Evolutionary conservation across 108 stramenopile genomes (phyloP).

Genomic region (Fistulifera solaris): DNA sequence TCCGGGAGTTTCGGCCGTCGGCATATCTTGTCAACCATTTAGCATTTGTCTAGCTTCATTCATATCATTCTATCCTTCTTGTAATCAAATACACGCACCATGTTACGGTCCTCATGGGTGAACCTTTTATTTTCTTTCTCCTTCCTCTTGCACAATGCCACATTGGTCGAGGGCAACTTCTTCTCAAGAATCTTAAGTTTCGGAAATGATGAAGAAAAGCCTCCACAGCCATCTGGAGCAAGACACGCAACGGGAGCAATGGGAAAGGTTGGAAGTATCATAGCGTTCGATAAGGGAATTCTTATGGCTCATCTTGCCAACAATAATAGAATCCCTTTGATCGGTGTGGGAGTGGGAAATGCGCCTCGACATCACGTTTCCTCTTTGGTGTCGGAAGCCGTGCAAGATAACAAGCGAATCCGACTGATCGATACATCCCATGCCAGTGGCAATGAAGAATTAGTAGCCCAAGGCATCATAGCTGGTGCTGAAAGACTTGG

Average conservation of each 20-base stretch:
- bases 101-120: no score
- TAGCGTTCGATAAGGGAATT: conserved; percentile 8
- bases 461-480: conserved; percentile 54
- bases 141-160: no score
- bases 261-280: conserved; percentile 13
- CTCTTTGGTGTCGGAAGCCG: conserved; percentile 21
- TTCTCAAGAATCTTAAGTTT: conserved; percentile 3
- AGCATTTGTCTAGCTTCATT: no score
- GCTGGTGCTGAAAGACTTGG: conserved; percentile 18
- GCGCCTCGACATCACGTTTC: conserved; percentile 40
- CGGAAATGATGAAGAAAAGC: neutral
- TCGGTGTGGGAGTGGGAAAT: conserved; percentile 81
- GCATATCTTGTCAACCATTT: no score
- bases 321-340: conserved; percentile 46
- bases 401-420: conserved; percentile 31
- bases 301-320: conserved; percentile 26
- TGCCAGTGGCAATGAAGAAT: conserved; percentile 58
- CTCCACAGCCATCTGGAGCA: conserved; percentile 1
- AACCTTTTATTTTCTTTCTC: no score
- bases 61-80: no score
- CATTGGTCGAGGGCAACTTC: conserved; percentile 1
- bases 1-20: no score
- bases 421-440: conserved; percentile 70
- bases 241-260: neutral
- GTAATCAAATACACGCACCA: no score